A percentile compares a stretch with the other conserved stretches of the same genome.
These are phyloP conservation scores for Agrostemma githago DNA, from an alignment of 148 eudicot genomes.

Conservation along the genomic window DNA sequence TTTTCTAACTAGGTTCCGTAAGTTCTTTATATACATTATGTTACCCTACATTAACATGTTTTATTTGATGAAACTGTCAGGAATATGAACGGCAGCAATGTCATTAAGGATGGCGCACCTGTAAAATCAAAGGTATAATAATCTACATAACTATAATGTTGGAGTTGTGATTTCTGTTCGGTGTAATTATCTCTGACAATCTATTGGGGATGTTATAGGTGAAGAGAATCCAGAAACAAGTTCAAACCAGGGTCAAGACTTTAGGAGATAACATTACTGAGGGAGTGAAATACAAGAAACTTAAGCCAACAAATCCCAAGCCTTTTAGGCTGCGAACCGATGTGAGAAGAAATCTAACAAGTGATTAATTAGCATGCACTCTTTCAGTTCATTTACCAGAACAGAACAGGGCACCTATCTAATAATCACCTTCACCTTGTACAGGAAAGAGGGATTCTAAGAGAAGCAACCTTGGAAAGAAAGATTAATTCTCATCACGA, in stretches of 20 bases:
- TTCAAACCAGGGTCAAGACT: conserved; percentile 27
- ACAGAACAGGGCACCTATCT: neutral
- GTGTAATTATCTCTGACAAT: neutral
- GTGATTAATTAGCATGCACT: neutral
- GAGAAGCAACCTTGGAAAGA: conserved; percentile 70
- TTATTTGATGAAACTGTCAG: conserved; percentile 27
- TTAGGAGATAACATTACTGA: conserved; percentile 40
- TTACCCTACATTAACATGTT: neutral
- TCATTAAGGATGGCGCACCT: conserved; percentile 27
- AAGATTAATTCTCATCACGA: conserved; percentile 37
- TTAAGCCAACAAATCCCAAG: conserved; percentile 77
- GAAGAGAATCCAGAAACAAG: conserved; percentile 27
- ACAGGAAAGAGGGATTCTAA: conserved; percentile 89
- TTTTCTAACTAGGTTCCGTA: conserved; percentile 3
- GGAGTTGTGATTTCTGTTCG: neutral
- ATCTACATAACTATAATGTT: neutral
- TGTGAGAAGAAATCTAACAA: conserved; percentile 34
- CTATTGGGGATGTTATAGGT: neutral
- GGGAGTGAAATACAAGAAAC: conserved; percentile 57
- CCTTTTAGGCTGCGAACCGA: conserved; percentile 94
- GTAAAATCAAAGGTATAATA: conserved; percentile 39
- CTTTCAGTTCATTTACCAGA: neutral
- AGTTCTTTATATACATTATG: neutral
- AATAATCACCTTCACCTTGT: conserved; percentile 14
- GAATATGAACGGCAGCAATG: conserved; percentile 16